Percentiles rank a stretch among this genome's conserved stretches.
Conservation (phyloP, 352 stramenopile species). For the Globisporangium nodosum region DNA sequence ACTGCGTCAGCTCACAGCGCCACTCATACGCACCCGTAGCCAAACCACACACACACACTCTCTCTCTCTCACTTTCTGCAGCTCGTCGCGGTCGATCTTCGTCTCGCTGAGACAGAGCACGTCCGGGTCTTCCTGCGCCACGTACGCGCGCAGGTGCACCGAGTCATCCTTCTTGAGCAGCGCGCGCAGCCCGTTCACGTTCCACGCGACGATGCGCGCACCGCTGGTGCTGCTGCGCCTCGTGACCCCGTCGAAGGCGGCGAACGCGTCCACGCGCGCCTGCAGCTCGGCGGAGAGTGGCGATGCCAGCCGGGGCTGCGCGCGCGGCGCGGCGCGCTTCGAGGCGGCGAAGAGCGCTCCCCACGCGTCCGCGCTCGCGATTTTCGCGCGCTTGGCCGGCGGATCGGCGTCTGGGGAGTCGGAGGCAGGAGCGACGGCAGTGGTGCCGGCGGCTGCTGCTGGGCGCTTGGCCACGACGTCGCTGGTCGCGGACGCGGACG, state of each 20-base stretch:
- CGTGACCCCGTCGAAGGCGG: slow-evolving; percentile 46
- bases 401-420: neutral
- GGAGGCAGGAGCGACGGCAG: too few species aligned
- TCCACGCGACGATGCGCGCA: slow-evolving; percentile 66
- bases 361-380: slow-evolving; percentile 24
- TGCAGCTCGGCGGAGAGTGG: slow-evolving; percentile 36
- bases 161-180: slow-evolving; percentile 67
- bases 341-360: slow-evolving; percentile 27
- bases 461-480: neutral
- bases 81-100: slow-evolving; percentile 71
- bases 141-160: slow-evolving; percentile 64
- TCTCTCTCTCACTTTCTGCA: slow-evolving; percentile 33
- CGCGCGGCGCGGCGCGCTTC: slow-evolving; percentile 5
- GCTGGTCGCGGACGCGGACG: neutral
- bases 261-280: slow-evolving; percentile 38
- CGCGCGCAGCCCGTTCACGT: slow-evolving; percentile 79
- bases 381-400: neutral
- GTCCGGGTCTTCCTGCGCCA: slow-evolving; percentile 73
- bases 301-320: slow-evolving; percentile 17
- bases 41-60: neutral
- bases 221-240: slow-evolving; percentile 4
- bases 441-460: neutral
- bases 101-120: slow-evolving; percentile 84
- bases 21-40: neutral
- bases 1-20: neutral